phyloP scores from a whole-genome alignment of 1,284 basidiomycete genomes.

The Heliocybe sulcata region DNA sequence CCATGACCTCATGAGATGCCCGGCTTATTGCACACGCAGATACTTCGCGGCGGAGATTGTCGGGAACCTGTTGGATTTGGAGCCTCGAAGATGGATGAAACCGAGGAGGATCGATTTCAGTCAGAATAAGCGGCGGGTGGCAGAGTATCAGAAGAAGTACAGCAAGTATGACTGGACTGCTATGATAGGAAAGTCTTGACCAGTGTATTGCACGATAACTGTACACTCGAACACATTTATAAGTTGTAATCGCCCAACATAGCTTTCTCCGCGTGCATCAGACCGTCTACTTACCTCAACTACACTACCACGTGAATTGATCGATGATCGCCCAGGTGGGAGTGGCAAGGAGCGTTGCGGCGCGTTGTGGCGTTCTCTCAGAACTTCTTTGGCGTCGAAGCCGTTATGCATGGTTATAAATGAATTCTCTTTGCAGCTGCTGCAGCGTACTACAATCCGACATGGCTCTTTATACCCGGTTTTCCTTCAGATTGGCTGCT shows the following conservation, averaged over 20 bases:
- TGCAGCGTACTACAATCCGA: no score
- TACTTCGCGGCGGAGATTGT: constrained; percentile 96
- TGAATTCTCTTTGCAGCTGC: no score
- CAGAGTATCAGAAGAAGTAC: constrained; percentile 62
- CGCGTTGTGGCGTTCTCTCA: background rate
- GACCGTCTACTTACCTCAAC: no score
- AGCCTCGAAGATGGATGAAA: constrained; percentile 81
- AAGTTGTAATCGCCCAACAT: background rate
- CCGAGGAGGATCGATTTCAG: constrained; percentile 70
- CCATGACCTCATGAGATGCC: background rate
- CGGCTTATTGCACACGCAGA: constrained; percentile 30
- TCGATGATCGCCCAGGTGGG: no score
- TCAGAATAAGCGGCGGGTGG: constrained; percentile 65
- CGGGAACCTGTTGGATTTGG: constrained; percentile 84
- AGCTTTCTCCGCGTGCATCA: no score
- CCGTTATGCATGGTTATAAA: background rate
- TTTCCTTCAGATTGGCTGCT: background rate
- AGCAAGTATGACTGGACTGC: constrained; percentile 76
- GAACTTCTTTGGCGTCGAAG: no score
- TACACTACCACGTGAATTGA: background rate
- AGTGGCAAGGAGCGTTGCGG: background rate
- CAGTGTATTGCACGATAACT: background rate
- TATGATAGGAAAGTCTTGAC: constrained; percentile 38
- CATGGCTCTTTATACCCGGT: background rate
- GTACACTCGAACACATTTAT: background rate